These are phyloP conservation scores for Mayamaea pseudoterrestris DNA, from an alignment of 108 stramenopile species.

Conservation along the genomic window DNA sequence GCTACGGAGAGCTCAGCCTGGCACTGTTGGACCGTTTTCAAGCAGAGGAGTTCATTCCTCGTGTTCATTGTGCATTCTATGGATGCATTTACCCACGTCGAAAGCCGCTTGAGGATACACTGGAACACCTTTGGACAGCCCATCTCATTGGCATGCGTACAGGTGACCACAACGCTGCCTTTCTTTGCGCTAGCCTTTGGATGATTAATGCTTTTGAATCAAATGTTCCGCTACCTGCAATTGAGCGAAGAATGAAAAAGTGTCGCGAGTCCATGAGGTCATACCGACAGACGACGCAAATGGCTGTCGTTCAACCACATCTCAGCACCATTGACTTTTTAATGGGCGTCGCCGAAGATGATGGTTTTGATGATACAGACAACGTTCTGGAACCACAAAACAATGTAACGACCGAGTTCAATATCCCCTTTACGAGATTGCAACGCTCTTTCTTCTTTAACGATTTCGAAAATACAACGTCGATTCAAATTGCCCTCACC, in stretches of 20 bases:
- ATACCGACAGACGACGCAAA: not conserved
- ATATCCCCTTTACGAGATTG: not conserved
- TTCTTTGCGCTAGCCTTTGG: constrained; percentile 4
- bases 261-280: not conserved
- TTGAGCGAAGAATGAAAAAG: not conserved
- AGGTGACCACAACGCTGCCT: constrained; percentile 21
- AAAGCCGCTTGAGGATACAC: constrained; percentile 5
- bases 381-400: too few relatives aligned
- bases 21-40: constrained; percentile 18
- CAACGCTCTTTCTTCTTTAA: constrained; percentile 2
- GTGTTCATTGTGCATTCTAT: constrained; percentile 14
- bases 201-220: constrained; percentile 3
- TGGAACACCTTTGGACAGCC: constrained; percentile 11
- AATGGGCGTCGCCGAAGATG: constrained; percentile 6
- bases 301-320: not conserved
- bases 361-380: constrained; percentile 1
- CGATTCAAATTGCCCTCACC: too few relatives aligned
- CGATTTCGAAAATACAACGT: not conserved
- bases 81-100: constrained; percentile 12
- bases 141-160: constrained; percentile 15
- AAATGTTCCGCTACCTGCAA: not conserved
- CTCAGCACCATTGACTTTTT: not conserved
- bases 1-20: constrained; percentile 24
- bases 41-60: constrained; percentile 14
- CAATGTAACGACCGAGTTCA: not conserved